Evolutionary conservation across 2,329 filamentous ascomycete species (phyloP).

Genomic region (Eurotiales sp.): DNA sequence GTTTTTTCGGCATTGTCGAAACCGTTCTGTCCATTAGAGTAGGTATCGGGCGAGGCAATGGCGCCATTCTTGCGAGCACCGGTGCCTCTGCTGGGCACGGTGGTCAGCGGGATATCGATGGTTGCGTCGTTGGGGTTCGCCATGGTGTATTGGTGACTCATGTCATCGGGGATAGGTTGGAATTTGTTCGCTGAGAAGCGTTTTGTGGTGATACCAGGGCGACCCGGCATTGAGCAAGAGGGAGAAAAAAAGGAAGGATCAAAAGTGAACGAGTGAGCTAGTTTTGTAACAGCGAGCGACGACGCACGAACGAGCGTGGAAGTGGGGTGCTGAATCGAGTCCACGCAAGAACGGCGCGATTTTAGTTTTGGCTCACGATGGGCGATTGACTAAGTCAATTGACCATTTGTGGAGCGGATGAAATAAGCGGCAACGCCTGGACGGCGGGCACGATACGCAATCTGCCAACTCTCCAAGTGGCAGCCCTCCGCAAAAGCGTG

Average conservation of each 20-base stretch:
- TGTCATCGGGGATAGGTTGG: slow-evolving; percentile 34
- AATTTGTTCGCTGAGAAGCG: slow-evolving; percentile 46
- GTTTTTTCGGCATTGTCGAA: slow-evolving; percentile 27
- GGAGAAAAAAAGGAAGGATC: not conserved
- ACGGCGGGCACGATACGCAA: no score
- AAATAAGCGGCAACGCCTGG: not conserved
- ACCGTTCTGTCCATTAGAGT: slow-evolving; percentile 29
- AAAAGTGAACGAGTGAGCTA: not conserved
- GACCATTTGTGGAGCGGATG: not conserved
- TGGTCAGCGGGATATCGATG: slow-evolving; percentile 60
- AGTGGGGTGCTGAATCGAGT: not conserved
- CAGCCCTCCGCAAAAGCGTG: no score
- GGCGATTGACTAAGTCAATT: not conserved
- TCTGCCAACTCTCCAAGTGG: no score
- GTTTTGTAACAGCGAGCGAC: not conserved
- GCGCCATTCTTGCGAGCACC: slow-evolving; percentile 41
- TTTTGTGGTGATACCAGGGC: slow-evolving; percentile 35
- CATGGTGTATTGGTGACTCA: slow-evolving; percentile 35
- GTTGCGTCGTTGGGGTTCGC: slow-evolving; percentile 51
- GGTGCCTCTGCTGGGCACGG: slow-evolving; percentile 48
- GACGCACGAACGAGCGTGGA: not conserved
- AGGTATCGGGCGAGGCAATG: slow-evolving; percentile 19
- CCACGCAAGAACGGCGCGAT: not conserved
- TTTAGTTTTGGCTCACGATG: not conserved
- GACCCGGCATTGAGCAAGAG: slow-evolving; percentile 27